phyloP scores from a whole-genome alignment of 1,284 basidiomycete genomes.

The Fistulina hepatica region DNA sequence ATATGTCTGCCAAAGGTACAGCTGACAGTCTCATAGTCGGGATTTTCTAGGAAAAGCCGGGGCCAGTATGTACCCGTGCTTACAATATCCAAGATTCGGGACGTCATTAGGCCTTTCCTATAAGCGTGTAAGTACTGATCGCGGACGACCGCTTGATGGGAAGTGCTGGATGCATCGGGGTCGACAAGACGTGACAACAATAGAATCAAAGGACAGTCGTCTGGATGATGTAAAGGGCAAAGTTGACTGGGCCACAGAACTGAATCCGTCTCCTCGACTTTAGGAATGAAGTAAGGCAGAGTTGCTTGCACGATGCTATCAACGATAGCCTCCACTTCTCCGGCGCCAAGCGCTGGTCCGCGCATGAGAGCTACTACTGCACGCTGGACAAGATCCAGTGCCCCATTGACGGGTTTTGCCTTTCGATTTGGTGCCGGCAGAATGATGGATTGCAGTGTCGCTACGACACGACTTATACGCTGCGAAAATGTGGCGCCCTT shows the following conservation, averaged over 20 bases:
- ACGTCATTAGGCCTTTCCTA: slow-evolving; percentile 44
- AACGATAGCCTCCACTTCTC: slow-evolving; percentile 53
- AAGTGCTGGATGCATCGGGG: slow-evolving; percentile 20
- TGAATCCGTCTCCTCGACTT: slow-evolving; percentile 29
- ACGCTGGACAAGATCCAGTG: slow-evolving; percentile 65
- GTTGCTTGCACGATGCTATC: slow-evolving; percentile 63
- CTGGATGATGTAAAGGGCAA: slow-evolving; percentile 48
- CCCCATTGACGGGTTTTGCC: slow-evolving; percentile 45
- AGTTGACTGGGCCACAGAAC: slow-evolving; percentile 39
- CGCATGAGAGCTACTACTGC: slow-evolving; percentile 52
- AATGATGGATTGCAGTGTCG: slow-evolving; percentile 42
- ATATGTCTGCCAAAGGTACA: slow-evolving; percentile 51
- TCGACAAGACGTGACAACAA: slow-evolving; percentile 40
- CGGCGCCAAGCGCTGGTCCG: slow-evolving; percentile 35
- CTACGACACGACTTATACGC: slow-evolving; percentile 48
- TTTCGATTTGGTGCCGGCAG: slow-evolving; percentile 34
- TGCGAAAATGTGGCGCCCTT: slow-evolving; percentile 40
- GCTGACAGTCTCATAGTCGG: slow-evolving; percentile 55
- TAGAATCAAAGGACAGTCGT: slow-evolving; percentile 40
- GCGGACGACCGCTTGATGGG: slow-evolving; percentile 28
- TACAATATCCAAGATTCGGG: slow-evolving; percentile 47
- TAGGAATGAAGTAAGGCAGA: slow-evolving; percentile 64
- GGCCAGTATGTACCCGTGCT: slow-evolving; percentile 59
- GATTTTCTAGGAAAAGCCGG: slow-evolving; percentile 62
- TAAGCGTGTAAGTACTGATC: slow-evolving; percentile 51